Percentiles rank a stretch among this genome's conserved stretches.
These are phyloP conservation scores for Ogataea ramenticola DNA, from an alignment of 805 yeast genomes.

Conservation along the genomic window DNA sequence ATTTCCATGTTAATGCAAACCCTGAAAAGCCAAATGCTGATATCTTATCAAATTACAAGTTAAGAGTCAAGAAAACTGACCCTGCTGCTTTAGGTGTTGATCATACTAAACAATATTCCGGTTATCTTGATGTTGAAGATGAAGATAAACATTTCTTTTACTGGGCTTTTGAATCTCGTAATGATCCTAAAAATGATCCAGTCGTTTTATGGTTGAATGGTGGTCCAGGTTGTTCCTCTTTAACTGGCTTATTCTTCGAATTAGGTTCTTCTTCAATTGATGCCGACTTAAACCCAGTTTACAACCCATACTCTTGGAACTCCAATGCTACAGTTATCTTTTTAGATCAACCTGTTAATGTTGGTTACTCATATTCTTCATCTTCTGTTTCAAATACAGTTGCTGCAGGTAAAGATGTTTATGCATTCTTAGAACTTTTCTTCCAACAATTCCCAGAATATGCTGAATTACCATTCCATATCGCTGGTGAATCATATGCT, in stretches of 20 bases:
- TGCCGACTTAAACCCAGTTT: constrained; percentile 55
- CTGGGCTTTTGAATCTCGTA: constrained; percentile 91
- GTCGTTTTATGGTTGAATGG: constrained; percentile 86
- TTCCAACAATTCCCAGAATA: constrained; percentile 79
- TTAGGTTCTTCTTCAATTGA: constrained; percentile 81
- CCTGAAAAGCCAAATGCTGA: constrained; percentile 22
- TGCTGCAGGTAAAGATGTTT: constrained; percentile 85
- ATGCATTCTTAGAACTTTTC: constrained; percentile 74
- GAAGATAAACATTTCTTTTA: constrained; percentile 82
- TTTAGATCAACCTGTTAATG: constrained; percentile 91
- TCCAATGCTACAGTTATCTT: constrained; percentile 82
- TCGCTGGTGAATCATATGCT: constrained; percentile 81
- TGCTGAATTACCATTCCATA: constrained; percentile 52
- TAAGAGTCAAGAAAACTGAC: constrained; percentile 40
- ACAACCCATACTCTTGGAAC: constrained; percentile 88
- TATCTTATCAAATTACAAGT: constrained; percentile 36
- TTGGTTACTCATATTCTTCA: constrained; percentile 81
- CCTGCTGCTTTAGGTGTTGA: constrained; percentile 51
- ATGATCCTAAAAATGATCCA: constrained; percentile 82
- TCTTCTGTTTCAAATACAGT: constrained; percentile 56
- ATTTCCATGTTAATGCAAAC: constrained; percentile 19
- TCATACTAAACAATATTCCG: constrained; percentile 63
- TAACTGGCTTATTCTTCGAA: constrained; percentile 86
- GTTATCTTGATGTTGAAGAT: constrained; percentile 62
- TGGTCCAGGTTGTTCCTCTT: constrained; percentile 93